Evolutionary conservation across 202 grass and related monocot genomes (phyloP).

Genomic region (Carex arenaria): DNA sequence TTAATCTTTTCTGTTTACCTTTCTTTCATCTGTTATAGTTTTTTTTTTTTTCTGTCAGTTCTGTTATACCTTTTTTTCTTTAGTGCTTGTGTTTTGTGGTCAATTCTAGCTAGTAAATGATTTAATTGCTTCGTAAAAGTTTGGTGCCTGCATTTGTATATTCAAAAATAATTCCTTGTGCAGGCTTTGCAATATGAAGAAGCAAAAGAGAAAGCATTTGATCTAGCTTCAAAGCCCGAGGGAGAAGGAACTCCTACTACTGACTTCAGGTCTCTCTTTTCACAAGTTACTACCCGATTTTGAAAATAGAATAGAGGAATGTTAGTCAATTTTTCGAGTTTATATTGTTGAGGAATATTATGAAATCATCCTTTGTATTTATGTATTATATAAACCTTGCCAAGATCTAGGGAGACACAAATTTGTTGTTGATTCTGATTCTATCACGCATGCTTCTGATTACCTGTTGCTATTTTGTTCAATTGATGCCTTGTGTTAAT

Average conservation of each 20-base stretch:
- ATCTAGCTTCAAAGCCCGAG: slow-evolving; percentile 85
- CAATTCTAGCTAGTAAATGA: not conserved
- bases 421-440: not conserved
- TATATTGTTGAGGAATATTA: slow-evolving; percentile 8
- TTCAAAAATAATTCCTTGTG: not conserved
- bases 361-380: not conserved
- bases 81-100: not conserved
- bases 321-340: not conserved
- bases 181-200: slow-evolving; percentile 76
- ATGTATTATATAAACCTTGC: not conserved
- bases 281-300: slow-evolving; percentile 52
- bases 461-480: not conserved
- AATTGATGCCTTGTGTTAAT: not conserved
- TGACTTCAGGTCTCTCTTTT: slow-evolving; percentile 69
- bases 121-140: not conserved
- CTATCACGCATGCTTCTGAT: not conserved
- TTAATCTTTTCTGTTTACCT: no score
- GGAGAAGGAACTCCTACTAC: slow-evolving; percentile 70
- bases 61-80: not conserved
- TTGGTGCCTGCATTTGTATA: not conserved
- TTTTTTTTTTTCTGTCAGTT: not conserved
- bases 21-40: not conserved
- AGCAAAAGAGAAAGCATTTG: slow-evolving; percentile 76
- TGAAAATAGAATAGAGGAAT: slow-evolving; percentile 28
- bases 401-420: not conserved